Base-by-base conservation (phyloP, 345 rosid species). In the Murraya paniculata region DNA sequence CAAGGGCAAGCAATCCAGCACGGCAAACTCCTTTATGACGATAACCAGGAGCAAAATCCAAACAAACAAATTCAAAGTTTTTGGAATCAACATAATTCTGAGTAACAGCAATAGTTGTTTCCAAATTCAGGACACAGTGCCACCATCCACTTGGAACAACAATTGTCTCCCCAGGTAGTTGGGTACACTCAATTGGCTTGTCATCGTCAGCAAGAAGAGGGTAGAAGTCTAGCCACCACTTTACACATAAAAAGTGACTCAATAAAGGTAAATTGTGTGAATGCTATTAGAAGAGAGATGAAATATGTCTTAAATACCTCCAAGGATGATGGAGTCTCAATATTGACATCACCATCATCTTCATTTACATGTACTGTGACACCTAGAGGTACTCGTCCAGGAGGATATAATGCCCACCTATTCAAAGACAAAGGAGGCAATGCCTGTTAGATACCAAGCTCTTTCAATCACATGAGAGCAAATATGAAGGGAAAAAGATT, bases 351-450 rank as follows among this genome's bases (percentile, higher is more conserved):
- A 68, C 99, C 99, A 68, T 95, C 97, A 62, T 91, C 97, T 62
- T 95, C 99, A 85, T 90, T 93, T 59, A 93, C 97, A 87, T 92
- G 98, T 69, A 95, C 98, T 45, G 97, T 95, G 77, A 95, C 98
- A 81, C 99, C 99, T 64, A 92, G 73, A 79, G 98, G 99, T 38
- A 95, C 99, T 89, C 84, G 89, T 82, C 99, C 99, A 45, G 99
- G 99, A 87, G 99, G 99, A 87, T 95, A 95, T 81, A 95, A 79
- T 48, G 99, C 99, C 99, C 99, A 93, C 90, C 99, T 95, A 84
- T 77, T 65, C 69, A 77, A 81, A 83, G 41, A 83, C 22, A 69
- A 77, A 64, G 72, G 9, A 21, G 36, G 70, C 27, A 81, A 33
- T 41, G 22, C 8, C 72, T 55, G 64, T 78, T 68, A 68, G 59